Evolutionary conservation across 2,329 filamentous ascomycete species (phyloP).

Genomic region (Pleurostoma richardsiae): DNA sequence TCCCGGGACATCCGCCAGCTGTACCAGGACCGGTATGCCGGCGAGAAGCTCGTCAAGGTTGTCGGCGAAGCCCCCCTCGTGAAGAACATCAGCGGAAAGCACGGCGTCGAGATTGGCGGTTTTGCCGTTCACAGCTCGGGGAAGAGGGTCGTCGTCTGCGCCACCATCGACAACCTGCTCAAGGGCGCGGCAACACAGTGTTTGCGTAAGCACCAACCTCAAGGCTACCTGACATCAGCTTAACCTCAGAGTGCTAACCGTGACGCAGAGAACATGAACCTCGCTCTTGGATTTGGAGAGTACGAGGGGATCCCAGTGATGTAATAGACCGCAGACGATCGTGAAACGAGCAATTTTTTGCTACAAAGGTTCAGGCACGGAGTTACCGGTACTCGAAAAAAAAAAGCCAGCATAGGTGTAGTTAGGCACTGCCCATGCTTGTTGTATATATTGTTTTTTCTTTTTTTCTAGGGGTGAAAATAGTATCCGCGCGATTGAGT

Average conservation of each 20-base stretch:
- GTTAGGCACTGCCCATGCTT: too few species aligned
- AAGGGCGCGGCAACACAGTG: conserved; percentile 94
- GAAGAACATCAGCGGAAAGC: conserved; percentile 77
- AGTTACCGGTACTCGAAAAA: too few species aligned
- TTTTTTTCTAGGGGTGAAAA: too few species aligned
- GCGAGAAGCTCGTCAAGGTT: conserved; percentile 92
- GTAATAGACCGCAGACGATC: conserved; percentile 16
- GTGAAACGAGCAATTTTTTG: too few species aligned
- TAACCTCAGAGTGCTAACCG: conserved; percentile 1
- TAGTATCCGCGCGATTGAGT: too few species aligned
- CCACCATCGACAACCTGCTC: conserved; percentile 87
- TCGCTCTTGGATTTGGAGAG: conserved; percentile 82
- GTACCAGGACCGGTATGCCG: conserved; percentile 94
- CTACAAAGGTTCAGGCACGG: too few species aligned
- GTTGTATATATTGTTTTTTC: too few species aligned
- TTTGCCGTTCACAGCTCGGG: conserved; percentile 90
- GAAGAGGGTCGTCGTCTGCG: conserved; percentile 89
- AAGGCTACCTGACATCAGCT: neutral
- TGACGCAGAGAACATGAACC: conserved; percentile 78
- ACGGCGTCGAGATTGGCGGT: conserved; percentile 89
- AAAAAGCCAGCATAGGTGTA: too few species aligned
- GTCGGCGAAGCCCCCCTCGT: conserved; percentile 83
- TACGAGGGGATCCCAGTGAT: conserved; percentile 76
- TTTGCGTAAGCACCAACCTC: conserved; percentile 61
- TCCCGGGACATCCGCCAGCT: conserved; percentile 89